Percentiles rank a stretch among this genome's conserved stretches.
Conservation (phyloP, 2,329 filamentous ascomycete genomes). For the Helotiales sp. region DNA sequence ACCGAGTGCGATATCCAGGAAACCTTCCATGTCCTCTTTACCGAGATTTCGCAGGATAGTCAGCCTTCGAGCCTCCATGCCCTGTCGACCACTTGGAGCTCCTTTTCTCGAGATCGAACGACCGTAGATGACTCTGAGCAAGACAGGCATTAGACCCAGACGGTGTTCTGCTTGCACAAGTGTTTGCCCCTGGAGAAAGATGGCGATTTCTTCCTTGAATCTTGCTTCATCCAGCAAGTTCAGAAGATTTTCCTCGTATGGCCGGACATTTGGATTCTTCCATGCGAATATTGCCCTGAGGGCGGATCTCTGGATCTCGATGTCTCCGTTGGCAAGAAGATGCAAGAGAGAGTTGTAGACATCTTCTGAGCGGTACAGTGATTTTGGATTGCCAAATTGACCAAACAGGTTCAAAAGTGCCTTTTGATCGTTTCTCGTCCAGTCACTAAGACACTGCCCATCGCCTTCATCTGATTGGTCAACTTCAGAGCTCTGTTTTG, state of each 20-base stretch:
- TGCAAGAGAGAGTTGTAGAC: conserved; percentile 77
- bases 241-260: conserved; percentile 84
- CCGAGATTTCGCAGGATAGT: conserved; percentile 80
- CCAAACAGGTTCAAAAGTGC: conserved; percentile 80
- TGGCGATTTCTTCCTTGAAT: conserved; percentile 92
- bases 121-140: conserved; percentile 87
- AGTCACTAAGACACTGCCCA: conserved; percentile 52
- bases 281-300: conserved; percentile 86
- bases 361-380: conserved; percentile 76
- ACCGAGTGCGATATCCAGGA: conserved; percentile 82
- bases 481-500: conserved; percentile 50
- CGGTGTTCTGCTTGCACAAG: conserved; percentile 77
- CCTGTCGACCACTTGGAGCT: conserved; percentile 75
- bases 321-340: conserved; percentile 85
- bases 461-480: conserved; percentile 38
- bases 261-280: conserved; percentile 77
- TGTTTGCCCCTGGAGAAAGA: conserved; percentile 79
- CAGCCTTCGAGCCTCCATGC: conserved; percentile 80
- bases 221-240: conserved; percentile 88
- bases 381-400: conserved; percentile 84
- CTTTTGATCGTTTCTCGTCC: conserved; percentile 83
- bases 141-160: conserved; percentile 76
- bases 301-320: conserved; percentile 84
- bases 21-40: conserved; percentile 75
- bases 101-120: conserved; percentile 84